These are phyloP conservation scores for Phytopythium sindhum DNA, from an alignment of 352 stramenopile genomes.

Conservation along the genomic window DNA sequence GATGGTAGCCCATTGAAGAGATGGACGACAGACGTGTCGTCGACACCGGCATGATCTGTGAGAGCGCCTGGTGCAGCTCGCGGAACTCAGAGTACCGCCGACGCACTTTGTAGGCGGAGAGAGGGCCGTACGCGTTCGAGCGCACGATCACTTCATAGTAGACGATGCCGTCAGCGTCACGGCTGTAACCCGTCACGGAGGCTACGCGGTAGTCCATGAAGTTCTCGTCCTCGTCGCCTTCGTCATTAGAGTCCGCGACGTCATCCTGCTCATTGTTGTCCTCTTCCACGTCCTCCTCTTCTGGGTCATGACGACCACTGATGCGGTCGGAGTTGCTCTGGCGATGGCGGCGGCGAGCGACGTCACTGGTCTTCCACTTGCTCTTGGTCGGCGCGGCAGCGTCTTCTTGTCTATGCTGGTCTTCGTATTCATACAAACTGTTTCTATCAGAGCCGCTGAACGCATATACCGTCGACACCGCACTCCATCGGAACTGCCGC, in stretches of 20 bases:
- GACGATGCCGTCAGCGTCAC: slow-evolving; percentile 66
- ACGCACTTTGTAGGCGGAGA: slow-evolving; percentile 77
- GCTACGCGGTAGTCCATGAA: slow-evolving; percentile 69
- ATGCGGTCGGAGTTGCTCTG: slow-evolving; percentile 2
- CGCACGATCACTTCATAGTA: slow-evolving; percentile 81
- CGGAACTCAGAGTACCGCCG: slow-evolving; percentile 76
- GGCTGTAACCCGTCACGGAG: slow-evolving; percentile 69
- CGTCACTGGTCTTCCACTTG: background rate
- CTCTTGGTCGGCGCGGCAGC: background rate
- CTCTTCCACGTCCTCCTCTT: slow-evolving; percentile 7
- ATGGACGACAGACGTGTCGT: slow-evolving; percentile 21
- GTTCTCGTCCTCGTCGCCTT: slow-evolving; percentile 53
- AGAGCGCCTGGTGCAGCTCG: slow-evolving; percentile 47
- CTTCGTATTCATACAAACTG: slow-evolving; percentile 7
- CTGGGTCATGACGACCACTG: background rate
- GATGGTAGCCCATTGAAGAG: slow-evolving; percentile 20
- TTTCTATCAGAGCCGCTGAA: slow-evolving; percentile 2
- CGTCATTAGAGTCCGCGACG: slow-evolving; percentile 8
- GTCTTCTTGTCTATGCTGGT: slow-evolving; percentile 6
- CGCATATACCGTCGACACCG: background rate
- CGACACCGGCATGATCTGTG: slow-evolving; percentile 48
- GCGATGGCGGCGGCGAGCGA: background rate
- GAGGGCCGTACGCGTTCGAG: slow-evolving; percentile 51
- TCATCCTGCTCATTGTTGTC: slow-evolving; percentile 8
- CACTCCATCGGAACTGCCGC: slow-evolving; percentile 12